A percentile compares a stretch with the other conserved stretches of the same genome.
Evolutionary conservation across 768 basidiomycete genomes (phyloP).

Genomic region (Boletus rubescentipes): DNA sequence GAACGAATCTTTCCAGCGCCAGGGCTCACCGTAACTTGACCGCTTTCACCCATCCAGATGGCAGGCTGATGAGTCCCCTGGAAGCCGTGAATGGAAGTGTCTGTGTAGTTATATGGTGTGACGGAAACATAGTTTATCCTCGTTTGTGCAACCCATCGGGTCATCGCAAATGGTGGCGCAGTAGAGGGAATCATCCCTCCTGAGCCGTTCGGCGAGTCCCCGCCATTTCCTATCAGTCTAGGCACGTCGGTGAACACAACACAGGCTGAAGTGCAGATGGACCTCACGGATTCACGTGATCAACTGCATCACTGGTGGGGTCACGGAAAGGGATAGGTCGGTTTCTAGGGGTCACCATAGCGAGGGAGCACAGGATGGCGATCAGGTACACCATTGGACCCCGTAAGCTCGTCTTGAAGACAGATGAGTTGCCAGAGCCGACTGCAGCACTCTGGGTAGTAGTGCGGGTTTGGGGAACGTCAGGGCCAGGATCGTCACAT

Average conservation of each 20-base stretch:
- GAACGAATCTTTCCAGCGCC: constrained; percentile 51
- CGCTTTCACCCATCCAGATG: constrained; percentile 88
- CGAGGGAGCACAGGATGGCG: constrained; percentile 13
- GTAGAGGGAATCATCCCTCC: constrained; percentile 78
- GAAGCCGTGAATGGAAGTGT: constrained; percentile 64
- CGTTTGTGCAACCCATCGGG: constrained; percentile 82
- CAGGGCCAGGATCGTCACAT: not conserved
- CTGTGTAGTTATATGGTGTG: constrained; percentile 69
- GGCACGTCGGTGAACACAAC: not conserved
- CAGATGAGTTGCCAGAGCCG: not conserved
- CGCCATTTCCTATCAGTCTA: constrained; percentile 70
- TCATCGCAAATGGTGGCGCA: constrained; percentile 85
- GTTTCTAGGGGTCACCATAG: constrained; percentile 12
- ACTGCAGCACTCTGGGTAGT: not conserved
- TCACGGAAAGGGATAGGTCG: constrained; percentile 15
- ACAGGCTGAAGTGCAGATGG: not conserved
- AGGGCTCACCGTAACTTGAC: constrained; percentile 58
- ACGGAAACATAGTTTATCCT: constrained; percentile 73
- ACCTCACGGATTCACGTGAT: constrained; percentile 47
- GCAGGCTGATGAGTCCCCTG: constrained; percentile 82
- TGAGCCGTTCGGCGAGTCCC: constrained; percentile 64
- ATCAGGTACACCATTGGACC: constrained; percentile 14
- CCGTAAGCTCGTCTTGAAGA: constrained; percentile 1
- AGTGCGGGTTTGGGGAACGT: not conserved
- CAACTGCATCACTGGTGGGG: constrained; percentile 40